phyloP scores from a whole-genome alignment of 495 filamentous ascomycete species.

The Apiosordaria backusii region DNA sequence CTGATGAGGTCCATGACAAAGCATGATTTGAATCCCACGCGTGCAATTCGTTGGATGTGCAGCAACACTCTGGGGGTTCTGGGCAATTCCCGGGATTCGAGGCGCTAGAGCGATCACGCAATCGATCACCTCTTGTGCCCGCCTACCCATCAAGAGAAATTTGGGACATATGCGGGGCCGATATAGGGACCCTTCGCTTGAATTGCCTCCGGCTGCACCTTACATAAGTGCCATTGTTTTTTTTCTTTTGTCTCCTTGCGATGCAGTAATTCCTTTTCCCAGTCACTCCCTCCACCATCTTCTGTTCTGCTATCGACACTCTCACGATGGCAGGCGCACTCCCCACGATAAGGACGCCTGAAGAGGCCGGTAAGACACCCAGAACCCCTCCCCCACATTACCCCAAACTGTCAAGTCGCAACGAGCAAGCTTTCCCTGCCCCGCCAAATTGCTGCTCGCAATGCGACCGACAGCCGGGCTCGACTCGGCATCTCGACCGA shows the following conservation, averaged over 20 bases:
- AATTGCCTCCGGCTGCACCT: slow-evolving; percentile 12
- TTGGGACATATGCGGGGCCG: slow-evolving; percentile 28
- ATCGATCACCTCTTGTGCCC: slow-evolving; percentile 28
- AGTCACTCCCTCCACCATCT: slow-evolving; percentile 7
- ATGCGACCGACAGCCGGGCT: slow-evolving; percentile 2
- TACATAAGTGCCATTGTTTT: slow-evolving; percentile 19
- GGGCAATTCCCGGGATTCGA: slow-evolving; percentile 25
- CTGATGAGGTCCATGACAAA: slow-evolving; percentile 24
- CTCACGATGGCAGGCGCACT: slow-evolving; percentile 34
- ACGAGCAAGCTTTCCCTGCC: not conserved
- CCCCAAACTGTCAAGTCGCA: not conserved
- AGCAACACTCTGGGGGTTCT: slow-evolving; percentile 16
- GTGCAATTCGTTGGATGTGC: slow-evolving; percentile 28
- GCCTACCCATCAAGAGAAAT: slow-evolving; percentile 23
- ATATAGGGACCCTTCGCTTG: slow-evolving; percentile 21
- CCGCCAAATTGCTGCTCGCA: not conserved
- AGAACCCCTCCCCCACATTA: slow-evolving; percentile 4
- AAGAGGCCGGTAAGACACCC: slow-evolving; percentile 44
- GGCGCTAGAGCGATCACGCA: slow-evolving; percentile 36
- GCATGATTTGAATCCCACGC: slow-evolving; percentile 30
- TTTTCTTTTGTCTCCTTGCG: slow-evolving; percentile 10
- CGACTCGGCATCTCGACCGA: not conserved
- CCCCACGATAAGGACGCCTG: slow-evolving; percentile 39
- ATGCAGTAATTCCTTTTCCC: slow-evolving; percentile 13
- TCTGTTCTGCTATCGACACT: slow-evolving; percentile 9